phyloP scores from a whole-genome alignment of 192 early-diverging fungal genomes.

The Backusella morwellensis region DNA sequence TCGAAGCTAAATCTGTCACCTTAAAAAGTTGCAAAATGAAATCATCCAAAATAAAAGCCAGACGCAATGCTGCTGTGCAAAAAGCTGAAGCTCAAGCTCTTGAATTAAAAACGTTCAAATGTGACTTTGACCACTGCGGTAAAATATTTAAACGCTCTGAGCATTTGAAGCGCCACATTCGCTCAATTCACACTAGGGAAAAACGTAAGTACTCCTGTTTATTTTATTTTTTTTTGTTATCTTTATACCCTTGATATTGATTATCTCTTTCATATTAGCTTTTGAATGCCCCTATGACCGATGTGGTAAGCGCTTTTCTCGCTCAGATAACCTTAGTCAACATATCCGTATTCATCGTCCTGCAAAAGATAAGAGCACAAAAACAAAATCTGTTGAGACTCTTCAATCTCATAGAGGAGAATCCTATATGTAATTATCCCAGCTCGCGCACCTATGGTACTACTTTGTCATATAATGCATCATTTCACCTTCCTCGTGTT shows the following conservation, averaged over 20 bases:
- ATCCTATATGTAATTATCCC: background rate
- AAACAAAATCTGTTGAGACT: background rate
- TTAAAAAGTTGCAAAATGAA: slow-evolving; percentile 43
- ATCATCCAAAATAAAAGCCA: slow-evolving; percentile 48
- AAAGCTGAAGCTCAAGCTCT: slow-evolving; percentile 34
- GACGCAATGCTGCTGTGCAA: slow-evolving; percentile 50
- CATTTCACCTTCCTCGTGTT: background rate
- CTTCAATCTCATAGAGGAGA: background rate
- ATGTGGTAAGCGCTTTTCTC: slow-evolving; percentile 49
- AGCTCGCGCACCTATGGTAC: background rate
- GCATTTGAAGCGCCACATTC: slow-evolving; percentile 55
- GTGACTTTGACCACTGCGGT: slow-evolving; percentile 51
- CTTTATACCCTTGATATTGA: background rate
- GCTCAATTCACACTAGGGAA: slow-evolving; percentile 58
- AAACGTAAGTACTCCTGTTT: slow-evolving; percentile 45
- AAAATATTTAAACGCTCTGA: slow-evolving; percentile 58
- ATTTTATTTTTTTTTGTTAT: background rate
- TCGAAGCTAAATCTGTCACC: slow-evolving; percentile 43
- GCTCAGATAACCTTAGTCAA: slow-evolving; percentile 52
- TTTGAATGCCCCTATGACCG: slow-evolving; percentile 44
- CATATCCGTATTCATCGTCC: slow-evolving; percentile 52
- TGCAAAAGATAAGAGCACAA: slow-evolving; percentile 16
- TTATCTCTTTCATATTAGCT: slow-evolving; percentile 22
- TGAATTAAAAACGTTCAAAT: slow-evolving; percentile 47
- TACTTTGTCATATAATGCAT: background rate